Evolutionary conservation across 2,329 filamentous ascomycete species (phyloP).

Genomic region (Colletotrichum chrysophilum): DNA sequence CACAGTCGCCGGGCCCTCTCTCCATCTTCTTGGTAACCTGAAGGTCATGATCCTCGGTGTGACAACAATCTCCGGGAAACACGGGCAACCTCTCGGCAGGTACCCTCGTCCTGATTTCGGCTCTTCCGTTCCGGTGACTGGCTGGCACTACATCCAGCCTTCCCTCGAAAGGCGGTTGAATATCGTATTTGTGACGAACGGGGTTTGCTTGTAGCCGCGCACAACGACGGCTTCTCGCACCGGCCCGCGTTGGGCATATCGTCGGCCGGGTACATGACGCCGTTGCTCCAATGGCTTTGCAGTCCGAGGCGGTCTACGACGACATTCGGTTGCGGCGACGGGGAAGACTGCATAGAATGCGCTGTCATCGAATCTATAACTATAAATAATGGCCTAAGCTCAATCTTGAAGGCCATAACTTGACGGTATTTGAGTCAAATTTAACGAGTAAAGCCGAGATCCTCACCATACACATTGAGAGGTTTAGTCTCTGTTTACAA

Average conservation of each 20-base stretch:
- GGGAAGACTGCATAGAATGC: neutral
- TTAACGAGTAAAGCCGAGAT: neutral
- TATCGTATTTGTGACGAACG: neutral
- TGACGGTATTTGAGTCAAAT: neutral
- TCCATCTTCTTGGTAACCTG: neutral
- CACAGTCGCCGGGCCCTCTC: neutral
- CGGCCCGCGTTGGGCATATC: constrained; percentile 6
- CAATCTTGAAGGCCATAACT: neutral
- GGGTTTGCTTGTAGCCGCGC: neutral
- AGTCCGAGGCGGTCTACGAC: neutral
- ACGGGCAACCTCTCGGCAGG: neutral
- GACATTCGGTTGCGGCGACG: neutral
- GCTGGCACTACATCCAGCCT: neutral
- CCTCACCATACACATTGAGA: neutral
- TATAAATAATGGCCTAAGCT: neutral
- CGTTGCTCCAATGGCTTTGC: neutral
- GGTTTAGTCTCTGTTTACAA: neutral
- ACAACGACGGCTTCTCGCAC: constrained; percentile 5
- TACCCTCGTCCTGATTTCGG: neutral
- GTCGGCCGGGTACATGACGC: constrained; percentile 1
- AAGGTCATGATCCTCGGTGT: neutral
- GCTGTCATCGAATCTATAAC: neutral
- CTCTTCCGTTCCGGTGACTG: neutral
- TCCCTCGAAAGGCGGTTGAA: neutral
- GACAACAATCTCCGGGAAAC: constrained; percentile 1